Base-by-base conservation (phyloP, 345 rosid species). In the Bruguiera sexangula region DNA sequence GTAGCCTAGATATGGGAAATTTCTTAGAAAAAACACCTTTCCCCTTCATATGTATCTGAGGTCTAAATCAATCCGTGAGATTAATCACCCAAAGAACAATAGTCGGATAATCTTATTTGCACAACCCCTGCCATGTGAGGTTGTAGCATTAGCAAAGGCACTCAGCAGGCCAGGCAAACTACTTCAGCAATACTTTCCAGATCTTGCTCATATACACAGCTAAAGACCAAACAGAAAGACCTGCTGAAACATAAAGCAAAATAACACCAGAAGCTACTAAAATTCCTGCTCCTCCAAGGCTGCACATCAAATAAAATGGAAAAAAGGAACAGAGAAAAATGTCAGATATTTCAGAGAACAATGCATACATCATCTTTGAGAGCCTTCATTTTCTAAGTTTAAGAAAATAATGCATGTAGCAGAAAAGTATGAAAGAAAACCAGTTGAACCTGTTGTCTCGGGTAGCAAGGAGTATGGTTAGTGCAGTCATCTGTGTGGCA, bases 401-500 rank as follows among this genome's bases (percentile, higher is more conserved):
- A 34, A 7, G 37, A 7, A 13, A 48, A 36, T 31, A 48, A 15
- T 27, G 7, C 62, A 61, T 15, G 18, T 27, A 59, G 37, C 15
- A 56, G 10, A 20, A 27, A 22, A 48, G 31, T 26, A 15, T 21
- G 36, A 62, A 29, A 32, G 48, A 30, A 68, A 66, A 58, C 18
- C 43, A 51, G 20, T 19, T n/a, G 11, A 51, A 89, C 96, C 90
- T 87, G 88, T 84, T 84, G 73, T 92, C 96, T 76, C 92, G 84
- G 68, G 89, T 86, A 56, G 94, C 96, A 66, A 95, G 82, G 48
- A 95, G 92, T 82, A 95, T 87, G 70, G 90, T 92, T 65, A 95
- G 72, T 2, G 99, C 97, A 75, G 70, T 82, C 99, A 95, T 95
- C 85, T 95, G 99, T 36, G 96, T 81, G 21, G 99, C 99, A 15